phyloP scores from a whole-genome alignment of 306 rosid species.

The Castanea crenata region DNA sequence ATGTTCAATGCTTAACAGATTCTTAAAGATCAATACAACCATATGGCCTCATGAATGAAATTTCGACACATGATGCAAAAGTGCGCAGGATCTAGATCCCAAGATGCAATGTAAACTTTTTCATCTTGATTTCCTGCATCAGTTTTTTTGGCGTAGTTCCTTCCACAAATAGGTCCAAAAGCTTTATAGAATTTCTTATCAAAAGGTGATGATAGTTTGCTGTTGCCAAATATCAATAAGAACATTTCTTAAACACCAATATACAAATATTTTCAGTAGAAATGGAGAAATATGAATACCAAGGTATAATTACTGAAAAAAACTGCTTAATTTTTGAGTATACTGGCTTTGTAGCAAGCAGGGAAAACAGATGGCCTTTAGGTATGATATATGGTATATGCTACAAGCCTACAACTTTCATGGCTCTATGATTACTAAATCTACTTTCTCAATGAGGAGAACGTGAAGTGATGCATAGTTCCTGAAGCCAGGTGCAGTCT shows the following conservation, averaged over 20 bases:
- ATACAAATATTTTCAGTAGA: neutral
- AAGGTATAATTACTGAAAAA: neutral
- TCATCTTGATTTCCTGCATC: neutral
- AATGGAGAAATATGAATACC: neutral
- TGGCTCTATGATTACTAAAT: neutral
- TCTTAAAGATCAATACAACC: neutral
- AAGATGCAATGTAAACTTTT: neutral
- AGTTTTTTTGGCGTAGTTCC: neutral
- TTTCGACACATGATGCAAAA: neutral
- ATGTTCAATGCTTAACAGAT: neutral
- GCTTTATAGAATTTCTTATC: neutral
- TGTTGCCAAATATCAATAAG: neutral
- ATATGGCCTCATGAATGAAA: neutral
- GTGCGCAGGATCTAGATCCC: neutral
- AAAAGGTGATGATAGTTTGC: neutral
- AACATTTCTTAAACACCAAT: neutral
- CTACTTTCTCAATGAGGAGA: neutral
- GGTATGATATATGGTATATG: neutral
- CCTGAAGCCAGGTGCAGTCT: neutral
- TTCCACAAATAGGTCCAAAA: neutral
- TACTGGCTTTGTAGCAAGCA: neutral
- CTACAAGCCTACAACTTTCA: neutral
- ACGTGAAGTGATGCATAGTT: neutral
- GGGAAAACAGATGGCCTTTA: neutral
- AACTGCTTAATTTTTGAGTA: neutral